These are phyloP conservation scores for Crepidotus sp. DNA, from an alignment of 1,284 basidiomycete species.

Conservation along the genomic window DNA sequence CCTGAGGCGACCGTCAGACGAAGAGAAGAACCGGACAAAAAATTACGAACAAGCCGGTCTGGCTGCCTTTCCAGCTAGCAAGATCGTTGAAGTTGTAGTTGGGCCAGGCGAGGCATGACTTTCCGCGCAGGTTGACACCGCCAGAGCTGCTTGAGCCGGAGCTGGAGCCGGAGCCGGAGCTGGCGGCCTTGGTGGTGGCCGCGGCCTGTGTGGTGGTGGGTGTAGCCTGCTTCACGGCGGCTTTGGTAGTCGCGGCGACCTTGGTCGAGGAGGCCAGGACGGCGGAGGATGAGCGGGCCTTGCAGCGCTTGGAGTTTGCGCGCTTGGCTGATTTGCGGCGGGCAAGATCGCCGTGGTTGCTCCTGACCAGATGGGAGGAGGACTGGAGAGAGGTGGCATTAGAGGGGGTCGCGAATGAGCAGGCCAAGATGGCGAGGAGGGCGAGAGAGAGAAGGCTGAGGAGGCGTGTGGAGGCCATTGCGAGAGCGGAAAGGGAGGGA, in stretches of 20 bases:
- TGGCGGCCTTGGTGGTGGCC: conserved; percentile 9
- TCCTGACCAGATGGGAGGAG: conserved; percentile 28
- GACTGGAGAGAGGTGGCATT: conserved; percentile 42
- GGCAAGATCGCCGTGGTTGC: conserved; percentile 26
- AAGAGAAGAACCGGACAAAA: background rate
- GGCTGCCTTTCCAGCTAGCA: conserved; percentile 35
- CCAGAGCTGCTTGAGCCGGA: background rate
- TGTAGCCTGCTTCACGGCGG: background rate
- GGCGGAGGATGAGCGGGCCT: conserved; percentile 31
- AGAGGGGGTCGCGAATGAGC: conserved; percentile 37
- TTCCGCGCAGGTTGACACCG: conserved; percentile 25
- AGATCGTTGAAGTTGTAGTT: conserved; percentile 42
- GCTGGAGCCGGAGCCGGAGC: background rate
- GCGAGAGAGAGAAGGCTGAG: conserved; percentile 50
- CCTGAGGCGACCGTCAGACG: conserved; percentile 20
- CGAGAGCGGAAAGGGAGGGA: conserved; percentile 11
- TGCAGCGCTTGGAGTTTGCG: conserved; percentile 36
- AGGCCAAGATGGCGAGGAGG: conserved; percentile 36
- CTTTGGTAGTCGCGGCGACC: conserved; percentile 18
- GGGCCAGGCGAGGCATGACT: conserved; percentile 60
- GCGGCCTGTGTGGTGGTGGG: conserved; percentile 17
- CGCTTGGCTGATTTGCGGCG: conserved; percentile 30
- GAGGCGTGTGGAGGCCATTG: conserved; percentile 52
- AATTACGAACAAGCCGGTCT: conserved; percentile 37
- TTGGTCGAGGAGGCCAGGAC: conserved; percentile 18